Evolutionary conservation across 2,329 filamentous ascomycete genomes (phyloP).

Genomic region (Talaromyces sp.): DNA sequence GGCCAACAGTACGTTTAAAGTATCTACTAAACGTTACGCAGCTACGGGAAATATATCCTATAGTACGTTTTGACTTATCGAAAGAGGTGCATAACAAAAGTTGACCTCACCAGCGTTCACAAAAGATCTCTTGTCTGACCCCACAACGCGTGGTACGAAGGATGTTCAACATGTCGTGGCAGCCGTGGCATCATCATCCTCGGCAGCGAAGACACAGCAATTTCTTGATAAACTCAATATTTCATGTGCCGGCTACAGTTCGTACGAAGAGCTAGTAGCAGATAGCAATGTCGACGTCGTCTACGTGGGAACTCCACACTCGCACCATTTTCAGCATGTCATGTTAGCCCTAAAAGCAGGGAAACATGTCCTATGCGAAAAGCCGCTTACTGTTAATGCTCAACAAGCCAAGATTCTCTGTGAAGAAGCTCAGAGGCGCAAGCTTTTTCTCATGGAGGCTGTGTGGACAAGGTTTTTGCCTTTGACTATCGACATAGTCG

Average conservation of each 20-base stretch:
- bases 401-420: slow-evolving; percentile 67
- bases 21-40: not conserved
- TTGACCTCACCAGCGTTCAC: not conserved
- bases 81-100: not conserved
- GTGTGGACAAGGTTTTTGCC: slow-evolving; percentile 90
- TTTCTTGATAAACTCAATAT: slow-evolving; percentile 68
- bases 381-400: slow-evolving; percentile 80
- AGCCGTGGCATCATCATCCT: slow-evolving; percentile 74
- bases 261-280: slow-evolving; percentile 72
- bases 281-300: slow-evolving; percentile 76
- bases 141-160: slow-evolving; percentile 59
- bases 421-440: slow-evolving; percentile 65
- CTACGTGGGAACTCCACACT: slow-evolving; percentile 86
- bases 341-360: slow-evolving; percentile 77
- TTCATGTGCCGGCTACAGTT: slow-evolving; percentile 68
- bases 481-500: slow-evolving; percentile 62
- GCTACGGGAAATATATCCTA: slow-evolving; percentile 3
- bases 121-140: slow-evolving; percentile 66
- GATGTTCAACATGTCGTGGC: slow-evolving; percentile 72
- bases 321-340: slow-evolving; percentile 85
- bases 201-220: slow-evolving; percentile 59
- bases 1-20: not conserved
- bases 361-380: slow-evolving; percentile 86
- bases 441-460: slow-evolving; percentile 74
- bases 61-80: not conserved